These are phyloP conservation scores for Ophioceras dolichostomum DNA, from an alignment of 2,329 filamentous ascomycete species.

Conservation along the genomic window DNA sequence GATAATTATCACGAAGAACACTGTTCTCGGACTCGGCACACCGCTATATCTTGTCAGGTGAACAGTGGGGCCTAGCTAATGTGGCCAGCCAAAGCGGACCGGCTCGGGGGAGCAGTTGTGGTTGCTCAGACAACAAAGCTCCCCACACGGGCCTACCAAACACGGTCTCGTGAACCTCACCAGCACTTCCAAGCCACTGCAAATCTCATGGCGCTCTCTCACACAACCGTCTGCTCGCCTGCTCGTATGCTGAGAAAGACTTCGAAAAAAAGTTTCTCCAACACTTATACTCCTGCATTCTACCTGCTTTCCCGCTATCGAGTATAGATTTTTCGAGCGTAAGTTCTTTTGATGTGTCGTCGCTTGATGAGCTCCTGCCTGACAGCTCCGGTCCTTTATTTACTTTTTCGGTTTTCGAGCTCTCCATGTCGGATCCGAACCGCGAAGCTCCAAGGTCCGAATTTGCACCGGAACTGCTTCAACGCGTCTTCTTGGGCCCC, in stretches of 20 bases:
- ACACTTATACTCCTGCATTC: background rate
- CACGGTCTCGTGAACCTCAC: background rate
- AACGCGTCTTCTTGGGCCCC: no score
- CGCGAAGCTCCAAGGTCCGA: no score
- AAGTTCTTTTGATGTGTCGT: background rate
- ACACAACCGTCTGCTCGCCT: no score
- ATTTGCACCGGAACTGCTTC: no score
- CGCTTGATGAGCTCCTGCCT: background rate
- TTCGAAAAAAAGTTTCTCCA: background rate
- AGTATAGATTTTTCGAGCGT: background rate
- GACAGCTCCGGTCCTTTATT: background rate
- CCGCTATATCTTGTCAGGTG: no score
- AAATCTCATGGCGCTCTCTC: no score
- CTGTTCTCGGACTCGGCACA: no score
- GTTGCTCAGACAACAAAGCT: slow-evolving; percentile 3
- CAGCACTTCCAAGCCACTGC: no score
- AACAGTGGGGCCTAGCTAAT: no score
- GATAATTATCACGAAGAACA: no score
- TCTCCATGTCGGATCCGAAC: slow-evolving; percentile 1
- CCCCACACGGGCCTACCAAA: slow-evolving; percentile 1
- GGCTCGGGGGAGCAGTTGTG: no score
- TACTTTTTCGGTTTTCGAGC: slow-evolving; percentile 1
- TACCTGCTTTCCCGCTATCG: background rate
- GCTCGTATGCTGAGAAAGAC: background rate
- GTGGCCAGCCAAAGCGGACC: no score